Base-by-base conservation (phyloP, 768 basidiomycete genomes). In the Hypholoma sublateritium region DNA sequence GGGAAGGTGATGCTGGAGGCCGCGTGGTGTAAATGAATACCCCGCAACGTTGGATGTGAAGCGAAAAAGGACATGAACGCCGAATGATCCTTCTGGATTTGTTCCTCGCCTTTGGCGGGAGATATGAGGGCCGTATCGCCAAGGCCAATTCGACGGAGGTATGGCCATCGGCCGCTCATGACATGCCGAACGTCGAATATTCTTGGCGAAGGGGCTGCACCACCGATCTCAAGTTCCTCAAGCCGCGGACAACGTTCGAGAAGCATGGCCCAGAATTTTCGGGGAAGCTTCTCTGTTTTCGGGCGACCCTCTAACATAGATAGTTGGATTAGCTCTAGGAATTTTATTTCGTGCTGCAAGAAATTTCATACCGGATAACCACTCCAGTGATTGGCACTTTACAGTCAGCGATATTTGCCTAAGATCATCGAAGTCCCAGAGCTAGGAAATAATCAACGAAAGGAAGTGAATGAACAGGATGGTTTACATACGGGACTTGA, bases 221-320 rank as follows among this genome's bases (percentile, higher is more conserved):
- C 71, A 5, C 67, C 70, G 25, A 77, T 67, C 3, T 67, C 65
- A n/a, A 77, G 62, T 46, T 72, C 70, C 58, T 73, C 71, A n/a
- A 77, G 69, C 53, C 69, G 65, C 6, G 75, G 74, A 48, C 69
- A 71, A 41, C 70, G 67, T 52, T 77, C 74, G 22, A 77, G 62
- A 28, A 77, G 66, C 75, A 77, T 77, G 46, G 69, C 70, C 75
- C 75, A 77, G 39, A 72, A 67, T 50, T 70, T 61, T 42, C 69
- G 61, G 7, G 75, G 75, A 32, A 77, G 68, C 60, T 70, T 75
- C 64, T 75, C 74, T 24, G 65, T 59, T 41, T 61, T 67, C 28
- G 74, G 72, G 16, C 61, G 72, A 19, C 70, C 70, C 53, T 70
- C 74, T 75, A 43, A 36, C 49, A 48, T 25, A 58, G 12, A 54